Base-by-base conservation (phyloP, 805 yeast species). In the Saccharomycopsis sp. region DNA sequence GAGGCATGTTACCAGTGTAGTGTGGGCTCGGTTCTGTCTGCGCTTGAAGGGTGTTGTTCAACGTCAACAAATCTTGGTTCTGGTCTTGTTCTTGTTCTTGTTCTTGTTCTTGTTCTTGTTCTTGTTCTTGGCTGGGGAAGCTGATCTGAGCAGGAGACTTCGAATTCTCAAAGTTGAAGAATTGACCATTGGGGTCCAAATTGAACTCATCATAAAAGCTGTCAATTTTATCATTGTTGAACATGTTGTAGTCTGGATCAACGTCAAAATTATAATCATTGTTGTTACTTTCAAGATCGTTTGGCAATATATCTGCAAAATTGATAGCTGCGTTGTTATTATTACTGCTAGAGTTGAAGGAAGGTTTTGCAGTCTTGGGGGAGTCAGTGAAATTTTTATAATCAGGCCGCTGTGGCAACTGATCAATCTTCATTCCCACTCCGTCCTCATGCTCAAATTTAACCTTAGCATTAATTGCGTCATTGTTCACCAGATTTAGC, bases 1-100 rank as follows among this genome's bases (percentile, higher is more conserved):
- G n/a, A n/a, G n/a, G n/a, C n/a, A n/a, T n/a, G 31, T 43, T 42
- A 26, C 39, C 43, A 22, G 38, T 43, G 29, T 43, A 43, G 16
- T 35, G 36, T 10, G 17, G 30, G 19, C 16, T 17, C 9, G 38
- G 12, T 13, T 30, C 39, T 9, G n/a, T 25, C 9, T 9, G 29
- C 12, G 29, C 29, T n/a, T 9, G 29, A 10, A n/a, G 29, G n/a
- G 29, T 35, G 18, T 22, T 35, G 22, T 13, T 35, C 30, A 35
- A 22, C 15, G 15, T 19, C 13, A 23, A 7, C 32, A 29, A 29
- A 29, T 6, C 6, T 29, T 29, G 6, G 32, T 7, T 23, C 27
- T 32, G 12, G 20, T 17, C 13, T 39, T 20, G 17, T 34, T 15
- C 16, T 20, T 13, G 13, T 22, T 15, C n/a, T 26, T 19, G 25